Conservation (phyloP, 371 early-diverging fungal genomes). For the Zychaea mexicana region DNA sequence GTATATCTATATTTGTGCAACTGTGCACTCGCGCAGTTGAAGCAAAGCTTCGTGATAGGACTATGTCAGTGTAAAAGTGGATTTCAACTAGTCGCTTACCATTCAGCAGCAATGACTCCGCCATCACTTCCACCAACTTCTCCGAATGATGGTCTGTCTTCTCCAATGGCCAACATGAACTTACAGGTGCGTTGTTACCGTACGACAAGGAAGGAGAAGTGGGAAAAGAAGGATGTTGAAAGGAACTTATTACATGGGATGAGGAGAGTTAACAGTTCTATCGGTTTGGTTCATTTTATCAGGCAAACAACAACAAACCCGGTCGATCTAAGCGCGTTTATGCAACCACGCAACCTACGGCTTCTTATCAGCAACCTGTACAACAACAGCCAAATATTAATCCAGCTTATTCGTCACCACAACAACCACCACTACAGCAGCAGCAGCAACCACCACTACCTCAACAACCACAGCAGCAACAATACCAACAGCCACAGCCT, state of each 20-base stretch:
- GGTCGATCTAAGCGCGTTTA: slow-evolving; percentile 36
- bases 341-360: slow-evolving; percentile 22
- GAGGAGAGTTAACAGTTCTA: not conserved
- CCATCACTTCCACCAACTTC: not conserved
- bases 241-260: too few species aligned
- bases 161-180: slow-evolving; percentile 15
- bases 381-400: slow-evolving; percentile 6
- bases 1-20: too few species aligned
- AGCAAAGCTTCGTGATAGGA: too few species aligned
- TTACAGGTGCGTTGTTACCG: slow-evolving; percentile 7
- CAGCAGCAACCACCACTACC: slow-evolving; percentile 15
- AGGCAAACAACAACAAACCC: slow-evolving; percentile 6
- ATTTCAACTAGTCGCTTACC: not conserved
- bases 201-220: too few species aligned
- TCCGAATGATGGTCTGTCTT: slow-evolving; percentile 7
- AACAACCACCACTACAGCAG: slow-evolving; percentile 1
- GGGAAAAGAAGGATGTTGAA: not conserved
- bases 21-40: too few species aligned
- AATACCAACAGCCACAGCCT: slow-evolving; percentile 13
- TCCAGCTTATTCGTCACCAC: not conserved
- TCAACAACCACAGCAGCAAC: slow-evolving; percentile 8
- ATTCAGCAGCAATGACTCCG: not conserved
- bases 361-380: slow-evolving; percentile 9
- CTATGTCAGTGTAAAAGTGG: too few species aligned
- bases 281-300: not conserved